A percentile compares a stretch with the other conserved stretches of the same genome.
phyloP scores from a whole-genome alignment of 345 rosid genomes.

The Syzygium grande region DNA sequence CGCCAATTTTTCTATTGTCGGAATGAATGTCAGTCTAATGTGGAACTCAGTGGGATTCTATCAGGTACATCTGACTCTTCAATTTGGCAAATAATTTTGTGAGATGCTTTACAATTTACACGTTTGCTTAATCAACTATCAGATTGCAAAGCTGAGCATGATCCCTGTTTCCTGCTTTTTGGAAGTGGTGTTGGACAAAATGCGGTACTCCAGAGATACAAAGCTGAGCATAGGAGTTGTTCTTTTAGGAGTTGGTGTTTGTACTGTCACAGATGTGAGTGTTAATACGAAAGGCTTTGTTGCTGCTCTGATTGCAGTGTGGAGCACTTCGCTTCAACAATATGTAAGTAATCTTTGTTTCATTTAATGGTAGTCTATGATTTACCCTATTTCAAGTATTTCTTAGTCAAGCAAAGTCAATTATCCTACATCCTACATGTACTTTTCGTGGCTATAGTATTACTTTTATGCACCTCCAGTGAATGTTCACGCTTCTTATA shows the following conservation, averaged over 20 bases:
- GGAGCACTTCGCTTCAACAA: slow-evolving; percentile 97
- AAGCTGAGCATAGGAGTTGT: slow-evolving; percentile 86
- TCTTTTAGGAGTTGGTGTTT: slow-evolving; percentile 92
- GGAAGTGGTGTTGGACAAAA: slow-evolving; percentile 86
- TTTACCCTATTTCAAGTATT: neutral
- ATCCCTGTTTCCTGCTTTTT: slow-evolving; percentile 94
- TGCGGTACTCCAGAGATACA: slow-evolving; percentile 90
- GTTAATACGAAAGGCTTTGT: slow-evolving; percentile 78
- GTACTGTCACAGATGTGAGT: slow-evolving; percentile 94
- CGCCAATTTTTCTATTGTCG: slow-evolving; percentile 95
- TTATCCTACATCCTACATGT: neutral
- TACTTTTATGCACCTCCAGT: neutral
- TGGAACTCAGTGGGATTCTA: slow-evolving; percentile 99
- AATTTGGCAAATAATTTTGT: neutral
- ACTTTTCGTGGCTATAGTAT: no score
- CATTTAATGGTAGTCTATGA: neutral
- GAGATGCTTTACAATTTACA: slow-evolving; percentile 3
- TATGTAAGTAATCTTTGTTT: slow-evolving; percentile 41
- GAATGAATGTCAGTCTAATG: slow-evolving; percentile 98
- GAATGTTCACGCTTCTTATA: neutral
- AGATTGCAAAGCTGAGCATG: slow-evolving; percentile 97
- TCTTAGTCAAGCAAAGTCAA: neutral
- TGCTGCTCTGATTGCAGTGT: slow-evolving; percentile 86
- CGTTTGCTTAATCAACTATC: slow-evolving; percentile 6
- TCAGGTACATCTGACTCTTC: slow-evolving; percentile 46